Conservation (phyloP, 2,329 filamentous ascomycete species). For the Hypocrella siamensis region DNA sequence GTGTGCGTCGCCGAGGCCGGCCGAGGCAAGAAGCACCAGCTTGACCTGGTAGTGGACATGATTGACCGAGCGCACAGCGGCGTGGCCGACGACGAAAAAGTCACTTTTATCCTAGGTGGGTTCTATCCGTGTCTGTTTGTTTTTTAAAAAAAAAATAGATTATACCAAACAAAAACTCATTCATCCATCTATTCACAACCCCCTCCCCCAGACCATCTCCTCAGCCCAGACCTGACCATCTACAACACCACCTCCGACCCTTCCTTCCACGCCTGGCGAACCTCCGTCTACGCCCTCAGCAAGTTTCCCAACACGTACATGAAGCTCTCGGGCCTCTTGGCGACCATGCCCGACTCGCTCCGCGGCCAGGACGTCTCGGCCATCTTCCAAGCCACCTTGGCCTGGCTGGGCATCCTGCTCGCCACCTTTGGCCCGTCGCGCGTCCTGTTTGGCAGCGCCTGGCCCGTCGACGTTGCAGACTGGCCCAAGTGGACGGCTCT, state of each 20-base stretch:
- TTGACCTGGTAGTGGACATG: constrained; percentile 56
- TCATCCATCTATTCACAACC: background rate
- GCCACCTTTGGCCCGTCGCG: constrained; percentile 54
- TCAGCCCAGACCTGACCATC: constrained; percentile 66
- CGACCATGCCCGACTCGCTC: constrained; percentile 52
- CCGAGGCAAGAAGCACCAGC: constrained; percentile 59
- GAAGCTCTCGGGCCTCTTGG: constrained; percentile 80
- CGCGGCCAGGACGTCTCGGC: constrained; percentile 31
- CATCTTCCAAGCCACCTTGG: constrained; percentile 46
- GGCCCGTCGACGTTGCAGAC: constrained; percentile 58
- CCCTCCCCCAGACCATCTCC: constrained; percentile 59
- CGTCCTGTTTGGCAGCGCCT: constrained; percentile 86
- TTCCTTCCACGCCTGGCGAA: constrained; percentile 53
- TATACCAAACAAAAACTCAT: background rate
- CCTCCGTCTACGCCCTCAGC: constrained; percentile 51
- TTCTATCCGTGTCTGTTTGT: constrained; percentile 6
- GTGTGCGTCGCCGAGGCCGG: constrained; percentile 67
- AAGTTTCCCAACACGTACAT: constrained; percentile 56
- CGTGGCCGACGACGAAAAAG: constrained; percentile 41
- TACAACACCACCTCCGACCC: constrained; percentile 38
- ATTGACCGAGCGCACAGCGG: constrained; percentile 50
- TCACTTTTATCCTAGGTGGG: constrained; percentile 56
- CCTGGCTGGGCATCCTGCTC: constrained; percentile 60
- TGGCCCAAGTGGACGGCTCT: constrained; percentile 65
- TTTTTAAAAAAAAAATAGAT: background rate